Evolutionary conservation across 2,329 filamentous ascomycete species (phyloP).

Genomic region (Claviceps maximensis): DNA sequence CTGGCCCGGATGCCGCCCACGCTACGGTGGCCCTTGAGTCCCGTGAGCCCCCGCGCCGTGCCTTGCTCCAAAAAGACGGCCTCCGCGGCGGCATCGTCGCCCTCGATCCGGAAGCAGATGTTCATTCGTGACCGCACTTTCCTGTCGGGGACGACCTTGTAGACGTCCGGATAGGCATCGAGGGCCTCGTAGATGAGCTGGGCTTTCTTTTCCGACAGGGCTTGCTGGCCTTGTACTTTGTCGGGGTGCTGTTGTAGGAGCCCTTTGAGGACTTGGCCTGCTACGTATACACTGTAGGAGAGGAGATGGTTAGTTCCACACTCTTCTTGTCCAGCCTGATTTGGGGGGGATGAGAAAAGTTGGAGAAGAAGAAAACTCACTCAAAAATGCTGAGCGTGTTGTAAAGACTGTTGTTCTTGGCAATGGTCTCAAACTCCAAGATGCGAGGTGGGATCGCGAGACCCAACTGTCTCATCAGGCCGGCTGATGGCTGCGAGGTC

Average conservation of each 20-base stretch:
- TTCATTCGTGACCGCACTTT: slow-evolving; percentile 78
- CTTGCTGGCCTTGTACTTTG: slow-evolving; percentile 66
- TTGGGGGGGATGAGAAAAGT: no score
- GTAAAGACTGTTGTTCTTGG: slow-evolving; percentile 90
- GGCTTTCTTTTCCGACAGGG: slow-evolving; percentile 61
- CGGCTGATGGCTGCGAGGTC: slow-evolving; percentile 49
- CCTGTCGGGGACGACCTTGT: slow-evolving; percentile 64
- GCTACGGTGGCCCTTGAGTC: slow-evolving; percentile 77
- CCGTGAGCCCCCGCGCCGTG: slow-evolving; percentile 54
- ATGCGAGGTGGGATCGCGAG: slow-evolving; percentile 70
- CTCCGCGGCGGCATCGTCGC: slow-evolving; percentile 56
- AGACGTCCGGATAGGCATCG: slow-evolving; percentile 22
- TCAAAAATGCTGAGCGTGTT: slow-evolving; percentile 93
- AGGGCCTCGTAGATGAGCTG: slow-evolving; percentile 26
- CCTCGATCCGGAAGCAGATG: slow-evolving; percentile 72
- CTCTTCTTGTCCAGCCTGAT: background rate
- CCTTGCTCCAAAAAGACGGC: slow-evolving; percentile 67
- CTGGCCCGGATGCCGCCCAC: slow-evolving; percentile 47
- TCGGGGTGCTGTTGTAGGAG: slow-evolving; percentile 52
- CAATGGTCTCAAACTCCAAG: slow-evolving; percentile 69
- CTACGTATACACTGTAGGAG: slow-evolving; percentile 59
- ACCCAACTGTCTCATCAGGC: slow-evolving; percentile 58
- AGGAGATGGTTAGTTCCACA: no score
- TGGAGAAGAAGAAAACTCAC: slow-evolving; percentile 23
- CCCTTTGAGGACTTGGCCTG: slow-evolving; percentile 73